Evolutionary conservation across 345 rosid species (phyloP).

Genomic region (Citrus reticulata): DNA sequence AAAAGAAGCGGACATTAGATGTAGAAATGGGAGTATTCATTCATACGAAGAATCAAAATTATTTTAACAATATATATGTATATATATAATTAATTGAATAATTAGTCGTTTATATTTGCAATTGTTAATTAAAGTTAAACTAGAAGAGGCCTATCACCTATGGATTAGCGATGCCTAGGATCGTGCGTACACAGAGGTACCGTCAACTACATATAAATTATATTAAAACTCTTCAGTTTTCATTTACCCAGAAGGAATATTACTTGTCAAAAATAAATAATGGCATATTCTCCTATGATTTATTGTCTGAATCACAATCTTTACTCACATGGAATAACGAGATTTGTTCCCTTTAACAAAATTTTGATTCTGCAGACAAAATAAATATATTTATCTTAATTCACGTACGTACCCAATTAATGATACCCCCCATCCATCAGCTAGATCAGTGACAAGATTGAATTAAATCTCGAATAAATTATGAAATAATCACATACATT

Average conservation of each 20-base stretch:
- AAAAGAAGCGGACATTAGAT: slow-evolving; percentile 9
- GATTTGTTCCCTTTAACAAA: not conserved
- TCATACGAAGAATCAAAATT: not conserved
- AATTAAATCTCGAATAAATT: not conserved
- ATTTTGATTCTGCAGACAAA: not conserved
- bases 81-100: slow-evolving; percentile 2
- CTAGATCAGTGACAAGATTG: not conserved
- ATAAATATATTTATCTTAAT: too few species aligned
- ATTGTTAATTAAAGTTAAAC: too few species aligned
- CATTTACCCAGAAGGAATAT: not conserved
- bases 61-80: not conserved
- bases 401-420: too few species aligned
- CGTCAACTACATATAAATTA: slow-evolving; percentile 1
- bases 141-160: slow-evolving; percentile 7
- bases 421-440: too few species aligned
- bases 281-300: not conserved
- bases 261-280: not conserved
- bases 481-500: too few species aligned
- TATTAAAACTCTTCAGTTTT: not conserved
- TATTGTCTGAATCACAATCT: not conserved
- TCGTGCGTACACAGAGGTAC: slow-evolving; percentile 26
- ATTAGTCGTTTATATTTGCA: slow-evolving; percentile 1
- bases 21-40: not conserved
- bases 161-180: slow-evolving; percentile 49
- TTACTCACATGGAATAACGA: slow-evolving; percentile 8